Evolutionary conservation across 768 basidiomycete species (phyloP).

Genomic region (Boletus rubescentipes): DNA sequence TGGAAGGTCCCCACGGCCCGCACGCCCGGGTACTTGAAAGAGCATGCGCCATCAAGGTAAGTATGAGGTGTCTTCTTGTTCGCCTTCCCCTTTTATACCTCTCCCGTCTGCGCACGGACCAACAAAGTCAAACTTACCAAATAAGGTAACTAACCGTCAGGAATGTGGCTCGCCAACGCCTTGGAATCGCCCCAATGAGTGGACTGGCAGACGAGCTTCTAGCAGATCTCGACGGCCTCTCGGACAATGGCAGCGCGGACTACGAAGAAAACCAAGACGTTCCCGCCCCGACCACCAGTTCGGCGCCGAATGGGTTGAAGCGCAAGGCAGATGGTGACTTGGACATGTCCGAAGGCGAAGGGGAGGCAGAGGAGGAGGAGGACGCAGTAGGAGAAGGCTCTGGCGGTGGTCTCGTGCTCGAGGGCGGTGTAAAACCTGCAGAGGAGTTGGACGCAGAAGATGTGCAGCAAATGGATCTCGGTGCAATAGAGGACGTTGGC

Average conservation of each 20-base stretch:
- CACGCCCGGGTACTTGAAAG: slow-evolving; percentile 55
- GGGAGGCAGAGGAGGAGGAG: slow-evolving; percentile 39
- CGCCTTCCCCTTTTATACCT: slow-evolving; percentile 31
- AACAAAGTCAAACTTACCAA: slow-evolving; percentile 2
- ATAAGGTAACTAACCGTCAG: slow-evolving; percentile 2
- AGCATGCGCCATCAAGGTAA: slow-evolving; percentile 63
- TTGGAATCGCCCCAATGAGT: slow-evolving; percentile 49
- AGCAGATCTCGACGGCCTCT: slow-evolving; percentile 87
- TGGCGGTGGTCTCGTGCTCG: slow-evolving; percentile 63
- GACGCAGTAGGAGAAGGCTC: slow-evolving; percentile 40
- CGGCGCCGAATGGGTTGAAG: slow-evolving; percentile 44
- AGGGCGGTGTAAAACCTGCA: slow-evolving; percentile 90
- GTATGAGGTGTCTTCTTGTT: slow-evolving; percentile 39
- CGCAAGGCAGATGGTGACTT: slow-evolving; percentile 57
- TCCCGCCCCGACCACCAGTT: slow-evolving; percentile 18
- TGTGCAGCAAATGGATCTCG: slow-evolving; percentile 92
- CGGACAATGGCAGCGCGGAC: slow-evolving; percentile 58
- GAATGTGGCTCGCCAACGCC: neutral
- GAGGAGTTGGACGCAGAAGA: slow-evolving; percentile 94
- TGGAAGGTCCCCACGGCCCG: slow-evolving; percentile 54
- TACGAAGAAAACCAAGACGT: slow-evolving; percentile 42
- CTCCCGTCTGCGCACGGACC: slow-evolving; percentile 23
- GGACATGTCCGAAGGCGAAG: slow-evolving; percentile 60
- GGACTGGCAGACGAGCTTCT: slow-evolving; percentile 89
- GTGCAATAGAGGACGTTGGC: slow-evolving; percentile 77